Base-by-base conservation (phyloP, 1,139 yeast species). In the Geotrichum phurueaensis region DNA sequence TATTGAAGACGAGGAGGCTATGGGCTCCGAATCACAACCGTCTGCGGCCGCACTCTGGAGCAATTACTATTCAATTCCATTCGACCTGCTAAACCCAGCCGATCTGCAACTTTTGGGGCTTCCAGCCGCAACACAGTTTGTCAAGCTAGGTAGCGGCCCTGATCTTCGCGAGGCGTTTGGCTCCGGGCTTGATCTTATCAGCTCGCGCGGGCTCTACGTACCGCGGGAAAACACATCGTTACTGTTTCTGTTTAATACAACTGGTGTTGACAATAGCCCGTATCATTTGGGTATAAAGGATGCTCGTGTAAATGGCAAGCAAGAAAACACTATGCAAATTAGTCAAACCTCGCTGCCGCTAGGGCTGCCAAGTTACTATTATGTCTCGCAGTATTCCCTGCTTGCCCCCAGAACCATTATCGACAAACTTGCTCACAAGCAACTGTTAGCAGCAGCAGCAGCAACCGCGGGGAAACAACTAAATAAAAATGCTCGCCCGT, bases 311-410 rank as follows among this genome's bases (percentile, higher is more conserved):
- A 18, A 9, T 10, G 20, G 47, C 9, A 31, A 33, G 23, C 10
- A 31, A 15, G 48, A 12, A 12, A 51, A 20, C 20, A 54, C 64
- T 15, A 61, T 58, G 29, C 62, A 64, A 33, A 64, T 64, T 36
- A 59, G 65, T 43, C 69, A 66, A 43, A 63, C 69, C 1, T 63
- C 68, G 10, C 59, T 68, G 18, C 71, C 71, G 3, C 67, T 68
- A 36, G 67, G 66, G 12, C 56, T 68, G 25, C 71, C 71, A 2
- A 53, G 58, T 25, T 67, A 62, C 53, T 66, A 67, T 51, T 65
- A 64, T 56, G 62, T 68, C 13, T 61, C 59, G 15, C 65, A 66
- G 49, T 59, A 65, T 53, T 65, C 65, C 33, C 56, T 68, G 45
- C 59, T 68, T 60, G 64, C 67, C 3, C 71, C 71, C 1, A 57